Conservation (phyloP, 805 yeast species). For the Priceomyces melissophilus region DNA sequence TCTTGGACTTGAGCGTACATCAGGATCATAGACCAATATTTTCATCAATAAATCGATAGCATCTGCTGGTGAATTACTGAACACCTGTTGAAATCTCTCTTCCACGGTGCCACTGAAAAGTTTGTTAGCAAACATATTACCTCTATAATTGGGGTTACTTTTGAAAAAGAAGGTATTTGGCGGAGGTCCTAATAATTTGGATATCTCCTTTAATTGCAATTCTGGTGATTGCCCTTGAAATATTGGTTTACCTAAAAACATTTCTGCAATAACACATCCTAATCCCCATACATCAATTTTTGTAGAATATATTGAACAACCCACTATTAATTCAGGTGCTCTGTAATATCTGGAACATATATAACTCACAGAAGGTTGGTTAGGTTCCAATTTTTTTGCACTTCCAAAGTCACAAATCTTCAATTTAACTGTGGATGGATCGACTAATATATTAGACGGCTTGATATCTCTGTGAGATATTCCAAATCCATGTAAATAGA, state of each 20-base stretch:
- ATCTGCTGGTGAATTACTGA: conserved; percentile 71
- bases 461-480: conserved; percentile 83
- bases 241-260: conserved; percentile 88
- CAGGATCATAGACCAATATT: conserved; percentile 89
- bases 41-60: conserved; percentile 82
- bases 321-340: conserved; percentile 94
- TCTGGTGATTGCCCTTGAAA: conserved; percentile 92
- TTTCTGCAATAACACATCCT: conserved; percentile 95
- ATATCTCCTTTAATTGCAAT: conserved; percentile 84
- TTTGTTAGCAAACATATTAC: conserved; percentile 68
- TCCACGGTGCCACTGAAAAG: conserved; percentile 53
- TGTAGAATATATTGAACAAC: conserved; percentile 81
- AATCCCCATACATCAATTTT: conserved; percentile 97
- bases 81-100: conserved; percentile 46
- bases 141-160: conserved; percentile 71
- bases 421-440: conserved; percentile 61
- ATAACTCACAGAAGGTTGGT: conserved; percentile 88
- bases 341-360: conserved; percentile 94
- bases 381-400: conserved; percentile 72
- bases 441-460: conserved; percentile 77
- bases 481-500: conserved; percentile 74
- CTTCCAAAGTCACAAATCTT: conserved; percentile 86
- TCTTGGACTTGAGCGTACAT: conserved; percentile 72
- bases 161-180: conserved; percentile 62
- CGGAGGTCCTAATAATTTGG: conserved; percentile 90